Base-by-base conservation (phyloP, 2,329 filamentous ascomycete species). In the Raffaelea arxii region DNA sequence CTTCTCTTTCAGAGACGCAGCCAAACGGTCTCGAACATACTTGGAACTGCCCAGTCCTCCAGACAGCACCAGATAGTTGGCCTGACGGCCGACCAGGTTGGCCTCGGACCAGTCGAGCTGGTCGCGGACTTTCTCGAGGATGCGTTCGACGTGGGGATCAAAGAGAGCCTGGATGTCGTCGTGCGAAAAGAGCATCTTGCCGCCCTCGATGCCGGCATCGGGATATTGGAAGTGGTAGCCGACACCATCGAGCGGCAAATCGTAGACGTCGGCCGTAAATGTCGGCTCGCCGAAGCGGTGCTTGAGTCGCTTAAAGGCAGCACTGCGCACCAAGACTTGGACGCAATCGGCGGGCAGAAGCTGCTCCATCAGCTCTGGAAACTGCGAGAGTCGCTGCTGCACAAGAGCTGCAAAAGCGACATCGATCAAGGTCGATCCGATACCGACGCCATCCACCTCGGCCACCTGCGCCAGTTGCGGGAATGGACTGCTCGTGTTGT, bases 341-440 rank as follows among this genome's bases (percentile, higher is more conserved):
- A 65, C 61, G 42, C 61, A 61, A 49, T 69, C 60, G 0, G 54
- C 55, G 0, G 67, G 66, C 2, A 71, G 58, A n/a, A n/a, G n/a
- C 10, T 55, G 53, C 6, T 54, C 45, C 6, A 55, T 53, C 2
- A 66, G 53, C 4, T 69, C 63, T 0, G 67, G 63, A 39, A 55
- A 65, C 14, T 55, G 55, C 10, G 56, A 56, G 4, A 72, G 52
- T 12, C 68, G 59, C 38, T 58, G 55, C 7, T 61, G 57, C 3
- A 72, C 63, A 16, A 71, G 55, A 3, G 57, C 58, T 9, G 65
- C 51, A 48, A 71, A 72, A 1, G 64, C 60, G 16, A 60, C 59
- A 48, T 72, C 69, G 43, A 74, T 71, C n/a, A 72, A 56, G 0
- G 67, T 65, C 0, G 67, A 64, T 0, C 69, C 69, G 22, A 72